Base-by-base conservation (phyloP, 306 rosid genomes). In the Lithocarpus polystachyus region DNA sequence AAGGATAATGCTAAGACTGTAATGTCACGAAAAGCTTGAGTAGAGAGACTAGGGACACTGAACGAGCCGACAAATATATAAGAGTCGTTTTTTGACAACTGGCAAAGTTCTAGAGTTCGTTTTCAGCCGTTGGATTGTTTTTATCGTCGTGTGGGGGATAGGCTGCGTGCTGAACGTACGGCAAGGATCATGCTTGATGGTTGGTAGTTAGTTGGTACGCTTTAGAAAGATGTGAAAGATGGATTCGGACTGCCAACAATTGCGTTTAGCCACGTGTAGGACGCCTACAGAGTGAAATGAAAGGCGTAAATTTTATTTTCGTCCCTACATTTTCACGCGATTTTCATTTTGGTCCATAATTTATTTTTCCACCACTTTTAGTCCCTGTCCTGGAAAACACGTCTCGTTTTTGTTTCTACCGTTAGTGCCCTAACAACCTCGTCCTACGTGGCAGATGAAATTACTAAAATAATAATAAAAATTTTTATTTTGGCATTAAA, bases 21-120 rank as follows among this genome's bases (percentile, higher is more conserved):
- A 67, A 19, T 35, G 51, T 18, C 23, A 31, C 40, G 9, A 40
- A 40, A 40, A 40, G 45, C 11, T 40, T 8, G 17, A 11, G 53
- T 48, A 11, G 53, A 48, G 53, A 48, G 15, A 48, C 53, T 3
- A 40, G 45, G 45, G 1, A 40, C 53, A 48, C 53, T 12, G 0
- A 19, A 23, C 2, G 17, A 67, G 72, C 28, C 4, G 72, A 65
- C 7, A 40, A 13, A 56, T 52, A 26, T n/a, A 56, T 52, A 24
- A 60, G 70, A 67, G 26, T n/a, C 4, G 71, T 2, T n/a, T 24
- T 5, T 8, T 5, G 51, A 24, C 54, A 33, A 18, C 5, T 33
- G 26, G 71, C 79, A 26, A 68, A 68, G 73, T 78, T 83, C 80
- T 59, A 37, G 82, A 29, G 75, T 15, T 59, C 33, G 6, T 29